Evolutionary conservation across 2,329 filamentous ascomycete species (phyloP).

Genomic region (Colletotrichum lupini): DNA sequence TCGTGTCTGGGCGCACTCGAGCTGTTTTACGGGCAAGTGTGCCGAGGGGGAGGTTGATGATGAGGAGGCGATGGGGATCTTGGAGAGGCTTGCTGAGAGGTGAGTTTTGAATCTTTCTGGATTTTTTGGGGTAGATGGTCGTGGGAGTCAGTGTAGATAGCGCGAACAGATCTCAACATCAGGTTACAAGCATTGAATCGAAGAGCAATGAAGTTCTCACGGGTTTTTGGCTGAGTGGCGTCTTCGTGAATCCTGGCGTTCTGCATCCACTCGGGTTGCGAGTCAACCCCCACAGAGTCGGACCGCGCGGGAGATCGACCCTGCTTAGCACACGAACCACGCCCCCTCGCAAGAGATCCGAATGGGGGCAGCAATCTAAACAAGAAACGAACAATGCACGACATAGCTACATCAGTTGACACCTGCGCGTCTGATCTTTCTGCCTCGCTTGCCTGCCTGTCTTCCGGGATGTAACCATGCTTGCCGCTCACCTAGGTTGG

Average conservation of each 20-base stretch:
- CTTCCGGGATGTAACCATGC: slow-evolving; percentile 1
- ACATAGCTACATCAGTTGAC: not conserved
- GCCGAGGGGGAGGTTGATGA: slow-evolving; percentile 27
- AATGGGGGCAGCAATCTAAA: not conserved
- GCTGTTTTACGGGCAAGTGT: slow-evolving; percentile 46
- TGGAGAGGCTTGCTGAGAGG: slow-evolving; percentile 22
- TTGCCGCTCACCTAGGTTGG: not conserved
- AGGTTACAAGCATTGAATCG: not conserved
- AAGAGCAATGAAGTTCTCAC: not conserved
- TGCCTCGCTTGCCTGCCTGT: too few relatives aligned
- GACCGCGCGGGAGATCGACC: slow-evolving; percentile 18
- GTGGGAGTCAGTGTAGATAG: not conserved
- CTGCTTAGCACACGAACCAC: not conserved
- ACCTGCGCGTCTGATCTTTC: not conserved
- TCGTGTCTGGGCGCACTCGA: slow-evolving; percentile 59
- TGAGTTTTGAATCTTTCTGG: not conserved
- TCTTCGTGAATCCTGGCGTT: not conserved
- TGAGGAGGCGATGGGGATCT: slow-evolving; percentile 27
- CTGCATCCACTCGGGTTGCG: not conserved
- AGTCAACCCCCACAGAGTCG: not conserved
- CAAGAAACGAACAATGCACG: slow-evolving; percentile 13
- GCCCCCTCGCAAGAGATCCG: not conserved
- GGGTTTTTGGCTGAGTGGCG: not conserved
- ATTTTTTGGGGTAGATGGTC: not conserved
- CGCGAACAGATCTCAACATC: not conserved